Percentiles rank a stretch among this genome's conserved stretches.
These are phyloP conservation scores for Arthrobotrys sphaeroides DNA, from an alignment of 2,329 filamentous ascomycete species.

Conservation along the genomic window DNA sequence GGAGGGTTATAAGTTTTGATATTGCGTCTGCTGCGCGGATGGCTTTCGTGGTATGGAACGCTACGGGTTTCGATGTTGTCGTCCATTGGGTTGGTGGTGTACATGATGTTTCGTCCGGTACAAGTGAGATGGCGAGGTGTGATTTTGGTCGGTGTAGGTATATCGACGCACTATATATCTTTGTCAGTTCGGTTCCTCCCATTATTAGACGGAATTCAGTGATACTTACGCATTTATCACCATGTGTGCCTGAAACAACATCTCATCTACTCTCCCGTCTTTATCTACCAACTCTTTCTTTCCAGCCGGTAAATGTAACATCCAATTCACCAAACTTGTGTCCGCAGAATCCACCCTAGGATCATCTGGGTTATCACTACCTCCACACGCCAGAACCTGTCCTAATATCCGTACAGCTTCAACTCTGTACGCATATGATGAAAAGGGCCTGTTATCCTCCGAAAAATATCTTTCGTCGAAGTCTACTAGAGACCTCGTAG, in stretches of 20 bases:
- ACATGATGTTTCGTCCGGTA: conserved; percentile 73
- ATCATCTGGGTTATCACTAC: conserved; percentile 63
- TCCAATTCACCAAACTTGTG: conserved; percentile 75
- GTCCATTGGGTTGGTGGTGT: conserved; percentile 66
- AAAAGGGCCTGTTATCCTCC: conserved; percentile 75
- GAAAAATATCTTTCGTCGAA: conserved; percentile 81
- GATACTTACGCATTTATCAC: conserved; percentile 67
- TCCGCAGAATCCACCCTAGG: conserved; percentile 70
- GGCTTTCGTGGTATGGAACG: conserved; percentile 79
- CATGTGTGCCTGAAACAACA: conserved; percentile 92
- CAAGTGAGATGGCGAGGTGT: conserved; percentile 70
- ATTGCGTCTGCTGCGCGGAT: conserved; percentile 81
- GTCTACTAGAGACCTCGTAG: conserved; percentile 73
- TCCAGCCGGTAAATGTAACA: conserved; percentile 76
- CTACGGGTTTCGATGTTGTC: conserved; percentile 63
- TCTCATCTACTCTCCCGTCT: conserved; percentile 80
- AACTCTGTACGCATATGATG: conserved; percentile 85
- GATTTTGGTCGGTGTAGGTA: conserved; percentile 82
- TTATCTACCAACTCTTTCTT: conserved; percentile 76
- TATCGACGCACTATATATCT: conserved; percentile 66
- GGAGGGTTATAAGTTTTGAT: conserved; percentile 77
- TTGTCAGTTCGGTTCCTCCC: background rate
- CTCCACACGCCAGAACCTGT: conserved; percentile 70
- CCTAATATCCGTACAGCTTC: conserved; percentile 82
- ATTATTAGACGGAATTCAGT: background rate